A percentile compares a stretch with the other conserved stretches of the same genome.
phyloP scores from a whole-genome alignment of 1,139 yeast genomes.

The Yamadazyma dushanensis region DNA sequence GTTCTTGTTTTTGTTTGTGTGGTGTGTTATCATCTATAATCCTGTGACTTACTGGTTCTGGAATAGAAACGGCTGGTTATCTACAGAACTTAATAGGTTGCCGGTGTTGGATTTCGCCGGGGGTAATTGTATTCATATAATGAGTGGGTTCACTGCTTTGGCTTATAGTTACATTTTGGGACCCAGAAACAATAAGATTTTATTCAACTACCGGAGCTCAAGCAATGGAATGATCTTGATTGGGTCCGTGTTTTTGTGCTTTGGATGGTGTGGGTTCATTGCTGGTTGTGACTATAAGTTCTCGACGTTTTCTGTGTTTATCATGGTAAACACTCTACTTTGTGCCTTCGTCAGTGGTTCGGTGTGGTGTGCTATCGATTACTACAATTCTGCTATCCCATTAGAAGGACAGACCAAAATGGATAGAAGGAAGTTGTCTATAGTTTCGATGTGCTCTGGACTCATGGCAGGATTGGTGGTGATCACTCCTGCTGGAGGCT shows the following conservation, averaged over 20 bases:
- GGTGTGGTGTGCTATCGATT: constrained; percentile 42
- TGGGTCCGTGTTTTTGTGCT: constrained; percentile 47
- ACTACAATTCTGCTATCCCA: constrained; percentile 40
- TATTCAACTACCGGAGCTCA: constrained; percentile 38
- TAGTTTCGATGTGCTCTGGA: constrained; percentile 45
- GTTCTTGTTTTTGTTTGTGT: constrained; percentile 49
- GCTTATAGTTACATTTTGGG: constrained; percentile 63
- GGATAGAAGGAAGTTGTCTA: constrained; percentile 32
- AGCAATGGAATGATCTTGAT: constrained; percentile 46
- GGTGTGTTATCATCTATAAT: constrained; percentile 61
- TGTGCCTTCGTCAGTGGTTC: constrained; percentile 39
- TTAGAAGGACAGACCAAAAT: constrained; percentile 22
- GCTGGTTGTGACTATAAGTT: constrained; percentile 48
- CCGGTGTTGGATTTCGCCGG: constrained; percentile 67
- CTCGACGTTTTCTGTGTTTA: constrained; percentile 32
- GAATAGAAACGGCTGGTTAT: constrained; percentile 61
- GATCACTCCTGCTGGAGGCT: constrained; percentile 50
- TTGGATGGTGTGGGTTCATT: constrained; percentile 49
- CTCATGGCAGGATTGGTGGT: constrained; percentile 46
- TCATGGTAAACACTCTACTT: constrained; percentile 36
- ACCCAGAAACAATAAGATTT: constrained; percentile 43
- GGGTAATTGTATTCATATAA: constrained; percentile 63
- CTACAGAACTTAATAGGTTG: constrained; percentile 33
- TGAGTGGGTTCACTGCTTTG: constrained; percentile 58
- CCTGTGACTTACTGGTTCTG: constrained; percentile 70